Evolutionary conservation across 73 alveolate genomes (phyloP).

Genomic region (Breviolum minutum): DNA sequence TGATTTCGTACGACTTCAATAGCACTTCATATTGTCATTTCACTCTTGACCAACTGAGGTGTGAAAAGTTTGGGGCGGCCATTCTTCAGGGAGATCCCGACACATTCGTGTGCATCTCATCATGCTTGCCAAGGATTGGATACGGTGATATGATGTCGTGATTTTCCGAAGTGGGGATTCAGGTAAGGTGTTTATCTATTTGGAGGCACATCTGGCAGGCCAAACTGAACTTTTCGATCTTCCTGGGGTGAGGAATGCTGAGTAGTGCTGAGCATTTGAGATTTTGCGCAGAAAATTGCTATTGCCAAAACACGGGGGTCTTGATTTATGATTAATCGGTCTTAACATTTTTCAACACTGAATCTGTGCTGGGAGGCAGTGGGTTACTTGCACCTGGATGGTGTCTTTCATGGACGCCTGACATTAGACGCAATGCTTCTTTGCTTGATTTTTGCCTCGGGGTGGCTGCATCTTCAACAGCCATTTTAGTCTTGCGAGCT

Average conservation of each 20-base stretch:
- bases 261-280: background rate
- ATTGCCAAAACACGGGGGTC: no score
- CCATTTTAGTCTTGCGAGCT: background rate
- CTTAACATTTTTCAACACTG: no score
- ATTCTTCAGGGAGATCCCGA: conserved; percentile 30
- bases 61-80: conserved; percentile 19
- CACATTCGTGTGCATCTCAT: conserved; percentile 1
- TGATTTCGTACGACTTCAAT: background rate
- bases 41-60: background rate
- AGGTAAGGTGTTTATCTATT: conserved; percentile 36
- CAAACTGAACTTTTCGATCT: no score
- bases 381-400: conserved; percentile 39
- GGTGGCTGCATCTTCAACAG: no score
- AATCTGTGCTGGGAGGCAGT: background rate
- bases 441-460: background rate
- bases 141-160: no score
- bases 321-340: no score
- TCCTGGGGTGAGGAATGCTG: no score
- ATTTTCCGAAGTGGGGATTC: background rate
- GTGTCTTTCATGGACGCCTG: conserved; percentile 41
- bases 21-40: background rate
- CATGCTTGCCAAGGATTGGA: no score
- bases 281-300: background rate
- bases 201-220: conserved; percentile 87
- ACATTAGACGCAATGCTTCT: conserved; percentile 9